Percentiles rank a stretch among this genome's conserved stretches.
These are phyloP conservation scores for Harringtonia lauricola DNA, from an alignment of 2,329 filamentous ascomycete genomes.

Conservation along the genomic window DNA sequence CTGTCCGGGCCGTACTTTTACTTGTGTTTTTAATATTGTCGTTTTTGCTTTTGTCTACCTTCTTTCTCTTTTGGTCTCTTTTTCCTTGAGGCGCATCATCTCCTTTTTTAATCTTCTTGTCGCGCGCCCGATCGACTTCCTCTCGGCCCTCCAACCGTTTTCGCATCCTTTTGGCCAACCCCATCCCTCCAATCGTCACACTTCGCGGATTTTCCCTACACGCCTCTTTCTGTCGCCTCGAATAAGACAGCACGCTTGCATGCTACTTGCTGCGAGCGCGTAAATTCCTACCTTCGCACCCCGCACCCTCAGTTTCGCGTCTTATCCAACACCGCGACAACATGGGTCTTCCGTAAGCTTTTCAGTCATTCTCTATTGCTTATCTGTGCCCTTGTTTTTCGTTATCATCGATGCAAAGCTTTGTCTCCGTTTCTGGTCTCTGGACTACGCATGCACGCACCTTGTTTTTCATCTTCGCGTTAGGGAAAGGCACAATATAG, in stretches of 20 bases:
- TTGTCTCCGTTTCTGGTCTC: too few relatives aligned
- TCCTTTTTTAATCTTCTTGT: background rate
- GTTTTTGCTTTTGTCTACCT: background rate
- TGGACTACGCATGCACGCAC: too few relatives aligned
- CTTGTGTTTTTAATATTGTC: background rate
- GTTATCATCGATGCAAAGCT: too few relatives aligned
- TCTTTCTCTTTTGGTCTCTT: background rate
- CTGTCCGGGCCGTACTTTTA: background rate
- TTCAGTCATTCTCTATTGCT: background rate
- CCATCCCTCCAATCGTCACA: too few relatives aligned
- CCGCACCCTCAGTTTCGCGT: background rate
- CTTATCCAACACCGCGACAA: background rate
- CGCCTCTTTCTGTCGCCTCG: background rate
- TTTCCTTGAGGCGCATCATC: background rate
- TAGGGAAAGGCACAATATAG: too few relatives aligned
- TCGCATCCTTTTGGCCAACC: too few relatives aligned
- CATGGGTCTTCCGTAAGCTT: conserved; percentile 13
- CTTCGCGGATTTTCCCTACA: too few relatives aligned
- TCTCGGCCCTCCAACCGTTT: too few relatives aligned
- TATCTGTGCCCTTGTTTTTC: too few relatives aligned
- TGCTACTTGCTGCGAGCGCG: background rate
- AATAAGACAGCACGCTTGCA: background rate
- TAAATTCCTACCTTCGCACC: background rate
- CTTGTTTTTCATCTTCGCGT: background rate
- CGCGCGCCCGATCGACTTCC: too few relatives aligned